These are phyloP conservation scores for Claviceps africana DNA, from an alignment of 2,329 filamentous ascomycete genomes.

Conservation along the genomic window DNA sequence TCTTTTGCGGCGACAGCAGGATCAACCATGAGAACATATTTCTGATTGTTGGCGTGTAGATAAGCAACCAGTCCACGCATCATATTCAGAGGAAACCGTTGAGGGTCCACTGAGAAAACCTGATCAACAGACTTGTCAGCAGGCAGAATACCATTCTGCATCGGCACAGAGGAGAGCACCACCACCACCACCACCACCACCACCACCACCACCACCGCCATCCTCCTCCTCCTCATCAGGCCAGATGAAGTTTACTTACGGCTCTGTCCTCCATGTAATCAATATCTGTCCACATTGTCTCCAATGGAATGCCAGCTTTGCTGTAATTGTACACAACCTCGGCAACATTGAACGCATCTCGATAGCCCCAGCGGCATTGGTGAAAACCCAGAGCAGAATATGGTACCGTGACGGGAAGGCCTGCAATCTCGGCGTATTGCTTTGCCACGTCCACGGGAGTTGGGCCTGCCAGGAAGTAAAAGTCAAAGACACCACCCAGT, in stretches of 20 bases:
- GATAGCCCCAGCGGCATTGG: conserved; percentile 51
- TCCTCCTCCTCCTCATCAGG: not conserved
- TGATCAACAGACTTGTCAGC: not conserved
- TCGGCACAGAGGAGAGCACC: not conserved
- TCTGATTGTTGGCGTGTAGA: conserved; percentile 52
- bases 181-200: too few relatives aligned
- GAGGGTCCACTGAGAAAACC: conserved; percentile 50
- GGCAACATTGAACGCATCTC: conserved; percentile 49
- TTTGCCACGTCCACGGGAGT: conserved; percentile 41
- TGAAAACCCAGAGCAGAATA: conserved; percentile 51
- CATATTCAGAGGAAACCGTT: conserved; percentile 45
- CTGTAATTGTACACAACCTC: conserved; percentile 57
- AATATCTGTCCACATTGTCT: conserved; percentile 34
- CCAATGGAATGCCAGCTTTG: conserved; percentile 48
- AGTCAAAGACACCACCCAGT: conserved; percentile 62
- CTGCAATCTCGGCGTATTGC: conserved; percentile 45
- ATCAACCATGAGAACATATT: conserved; percentile 69
- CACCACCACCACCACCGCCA: too few relatives aligned
- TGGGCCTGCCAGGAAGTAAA: conserved; percentile 50
- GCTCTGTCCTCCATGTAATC: conserved; percentile 23
- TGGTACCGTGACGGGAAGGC: conserved; percentile 45
- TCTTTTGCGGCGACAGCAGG: conserved; percentile 48
- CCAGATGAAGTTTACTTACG: conserved; percentile 1
- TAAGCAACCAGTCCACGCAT: conserved; percentile 53
- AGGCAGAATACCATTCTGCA: not conserved